Conservation (phyloP, 2,329 filamentous ascomycete genomes). For the Leptosphaerulina australis region DNA sequence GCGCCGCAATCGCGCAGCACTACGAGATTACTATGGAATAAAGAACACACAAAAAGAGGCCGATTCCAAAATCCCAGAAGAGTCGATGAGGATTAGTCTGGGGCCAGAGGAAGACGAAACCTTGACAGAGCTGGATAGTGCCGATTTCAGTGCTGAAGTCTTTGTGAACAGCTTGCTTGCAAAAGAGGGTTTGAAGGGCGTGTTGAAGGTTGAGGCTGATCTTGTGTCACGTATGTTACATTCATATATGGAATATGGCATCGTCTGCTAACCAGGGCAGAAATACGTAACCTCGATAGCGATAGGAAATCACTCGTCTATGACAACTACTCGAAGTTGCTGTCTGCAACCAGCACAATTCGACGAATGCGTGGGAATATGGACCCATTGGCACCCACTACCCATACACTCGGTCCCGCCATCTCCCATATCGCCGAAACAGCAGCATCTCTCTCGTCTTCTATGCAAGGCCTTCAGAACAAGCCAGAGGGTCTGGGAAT, state of each 20-base stretch:
- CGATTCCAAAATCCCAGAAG: slow-evolving; percentile 42
- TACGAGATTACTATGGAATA: slow-evolving; percentile 95
- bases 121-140: slow-evolving; percentile 71
- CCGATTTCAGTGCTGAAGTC: slow-evolving; percentile 72
- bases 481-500: slow-evolving; percentile 35
- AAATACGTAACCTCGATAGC: slow-evolving; percentile 88
- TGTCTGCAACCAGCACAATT: slow-evolving; percentile 96
- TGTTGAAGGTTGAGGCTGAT: slow-evolving; percentile 72
- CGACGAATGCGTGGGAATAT: slow-evolving; percentile 83
- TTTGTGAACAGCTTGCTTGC: slow-evolving; percentile 68
- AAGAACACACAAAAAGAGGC: slow-evolving; percentile 54
- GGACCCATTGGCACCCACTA: slow-evolving; percentile 77
- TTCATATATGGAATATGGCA: background rate
- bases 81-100: slow-evolving; percentile 39
- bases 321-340: slow-evolving; percentile 97
- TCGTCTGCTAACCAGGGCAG: slow-evolving; percentile 44
- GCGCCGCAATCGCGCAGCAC: slow-evolving; percentile 78
- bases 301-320: slow-evolving; percentile 98
- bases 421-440: slow-evolving; percentile 76
- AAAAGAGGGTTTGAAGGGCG: slow-evolving; percentile 68
- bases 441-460: slow-evolving; percentile 50
- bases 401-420: slow-evolving; percentile 73
- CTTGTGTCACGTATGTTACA: slow-evolving; percentile 59
- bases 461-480: slow-evolving; percentile 39
- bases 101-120: slow-evolving; percentile 62